These are phyloP conservation scores for Mangifera indica DNA, from an alignment of 345 rosid genomes.

Conservation along the genomic window DNA sequence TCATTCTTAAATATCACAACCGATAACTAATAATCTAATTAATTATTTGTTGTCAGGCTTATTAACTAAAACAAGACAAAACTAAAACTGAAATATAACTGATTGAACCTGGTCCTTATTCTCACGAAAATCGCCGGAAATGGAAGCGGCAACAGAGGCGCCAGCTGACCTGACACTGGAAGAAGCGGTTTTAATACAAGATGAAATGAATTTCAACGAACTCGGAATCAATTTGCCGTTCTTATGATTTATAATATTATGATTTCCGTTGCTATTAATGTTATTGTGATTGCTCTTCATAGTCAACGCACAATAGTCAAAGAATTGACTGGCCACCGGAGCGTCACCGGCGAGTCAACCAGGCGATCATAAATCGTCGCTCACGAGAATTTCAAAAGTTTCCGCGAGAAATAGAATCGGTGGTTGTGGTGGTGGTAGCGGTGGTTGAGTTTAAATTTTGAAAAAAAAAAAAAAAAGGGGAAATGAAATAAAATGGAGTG, in stretches of 20 bases:
- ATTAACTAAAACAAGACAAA: background rate
- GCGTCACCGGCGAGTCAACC: constrained; percentile 42
- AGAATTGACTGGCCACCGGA: constrained; percentile 51
- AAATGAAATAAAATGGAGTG: background rate
- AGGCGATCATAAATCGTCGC: constrained; percentile 41
- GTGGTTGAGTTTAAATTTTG: constrained; percentile 34
- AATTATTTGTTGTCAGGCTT: background rate
- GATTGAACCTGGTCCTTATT: constrained; percentile 71
- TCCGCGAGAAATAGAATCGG: constrained; percentile 10
- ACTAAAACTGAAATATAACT: background rate
- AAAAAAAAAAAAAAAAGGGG: constrained; percentile 9
- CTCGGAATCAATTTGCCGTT: constrained; percentile 50
- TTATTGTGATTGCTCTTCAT: constrained; percentile 57
- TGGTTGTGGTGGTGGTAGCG: constrained; percentile 27
- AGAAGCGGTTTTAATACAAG: constrained; percentile 85
- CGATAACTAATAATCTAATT: background rate
- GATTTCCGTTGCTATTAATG: constrained; percentile 27
- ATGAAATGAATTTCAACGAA: constrained; percentile 83
- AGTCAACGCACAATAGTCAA: constrained; percentile 30
- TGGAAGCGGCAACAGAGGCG: constrained; percentile 81
- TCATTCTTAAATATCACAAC: background rate
- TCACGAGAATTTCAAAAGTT: background rate
- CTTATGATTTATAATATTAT: constrained; percentile 22
- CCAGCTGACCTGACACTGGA: constrained; percentile 90
- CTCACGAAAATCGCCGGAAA: constrained; percentile 55